Evolutionary conservation across 345 rosid species (phyloP), one percentile per base, ranked within the genome.

Genomic region (Lumnitzera racemosa): DNA sequence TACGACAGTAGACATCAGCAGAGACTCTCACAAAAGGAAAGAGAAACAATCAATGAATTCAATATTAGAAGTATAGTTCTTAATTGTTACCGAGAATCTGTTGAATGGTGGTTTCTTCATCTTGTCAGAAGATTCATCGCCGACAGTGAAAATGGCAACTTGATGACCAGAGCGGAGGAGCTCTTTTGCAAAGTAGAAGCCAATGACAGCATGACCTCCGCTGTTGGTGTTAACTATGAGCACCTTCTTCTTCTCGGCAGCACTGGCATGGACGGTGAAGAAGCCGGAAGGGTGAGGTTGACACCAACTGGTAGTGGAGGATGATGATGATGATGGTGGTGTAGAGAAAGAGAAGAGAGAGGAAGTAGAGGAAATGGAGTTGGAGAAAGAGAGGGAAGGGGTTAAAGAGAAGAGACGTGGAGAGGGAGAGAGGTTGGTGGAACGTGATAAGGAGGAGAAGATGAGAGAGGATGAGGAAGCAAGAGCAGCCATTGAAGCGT

Each of bases 81-180:
- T 25, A 13, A 17, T 1, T 58, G 68, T 70, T 76, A 89, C 98
- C 41, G 90, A 79, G 85, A 92, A 85, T 67, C 96, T 69, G 78
- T 16, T 82, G 72, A 92, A 92, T 0, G 99, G 96, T 66, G 97
- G 86, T 62, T 87, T 92, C 83, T 89, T 87, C 99, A 92, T 92
- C 68, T 87, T 85, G 57, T 87, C 95, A 29, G 99, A 87, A 41
- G 74, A 65, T 70, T 87, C 94, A 17, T 87, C 96, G 1, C 97
- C 96, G 15, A 92, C 90, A 15, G 97, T 89, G 67, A 87, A 25
- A 67, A 89, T 72, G 63, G 96, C 87, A 73, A 87, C 90, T 27
- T 68, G 59, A 61, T 85, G 96, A 51, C 98, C 96, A 15, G 81
- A 75, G 60, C 83, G 74, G 50, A 89, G 86, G 71, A 92, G 98